phyloP scores from a whole-genome alignment of 2,329 filamentous ascomycete species.

The Fusarium heterosporum region DNA sequence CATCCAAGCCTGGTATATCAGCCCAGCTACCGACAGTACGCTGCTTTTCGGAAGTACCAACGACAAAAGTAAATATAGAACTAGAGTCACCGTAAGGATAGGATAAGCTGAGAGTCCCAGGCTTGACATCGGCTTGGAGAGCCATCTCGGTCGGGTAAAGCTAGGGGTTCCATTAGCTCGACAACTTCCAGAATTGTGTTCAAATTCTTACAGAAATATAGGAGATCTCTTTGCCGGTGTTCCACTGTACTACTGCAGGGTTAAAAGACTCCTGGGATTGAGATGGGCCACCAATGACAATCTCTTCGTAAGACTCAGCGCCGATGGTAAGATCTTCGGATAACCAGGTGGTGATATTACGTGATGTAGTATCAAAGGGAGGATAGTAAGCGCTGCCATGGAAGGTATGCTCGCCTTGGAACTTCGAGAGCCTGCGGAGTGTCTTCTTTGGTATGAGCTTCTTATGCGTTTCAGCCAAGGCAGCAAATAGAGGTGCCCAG shows the following conservation, averaged over 20 bases:
- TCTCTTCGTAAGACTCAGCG: conserved; percentile 68
- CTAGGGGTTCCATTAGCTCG: conserved; percentile 44
- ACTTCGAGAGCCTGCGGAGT: conserved; percentile 56
- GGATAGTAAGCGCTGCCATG: conserved; percentile 66
- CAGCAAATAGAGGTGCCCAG: conserved; percentile 67
- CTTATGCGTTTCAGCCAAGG: conserved; percentile 63
- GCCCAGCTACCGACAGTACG: conserved; percentile 59
- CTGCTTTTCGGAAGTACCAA: conserved; percentile 60
- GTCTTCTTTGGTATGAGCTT: conserved; percentile 58
- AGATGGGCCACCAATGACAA: conserved; percentile 65
- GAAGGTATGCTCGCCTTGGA: conserved; percentile 66
- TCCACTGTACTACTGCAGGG: conserved; percentile 71
- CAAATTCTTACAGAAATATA: conserved; percentile 43
- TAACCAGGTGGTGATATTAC: conserved; percentile 71
- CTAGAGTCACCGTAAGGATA: conserved; percentile 65
- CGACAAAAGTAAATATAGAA: conserved; percentile 63
- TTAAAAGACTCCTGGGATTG: conserved; percentile 66
- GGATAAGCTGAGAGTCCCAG: conserved; percentile 57
- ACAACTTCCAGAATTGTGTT: conserved; percentile 51
- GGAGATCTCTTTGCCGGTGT: conserved; percentile 52
- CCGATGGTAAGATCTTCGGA: conserved; percentile 69
- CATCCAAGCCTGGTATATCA: conserved; percentile 61
- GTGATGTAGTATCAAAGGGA: conserved; percentile 65
- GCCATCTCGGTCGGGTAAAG: conserved; percentile 53
- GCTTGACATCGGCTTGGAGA: conserved; percentile 21